Evolutionary conservation across 352 stramenopile species (phyloP).

Genomic region (Nothophytophthora sp.): DNA sequence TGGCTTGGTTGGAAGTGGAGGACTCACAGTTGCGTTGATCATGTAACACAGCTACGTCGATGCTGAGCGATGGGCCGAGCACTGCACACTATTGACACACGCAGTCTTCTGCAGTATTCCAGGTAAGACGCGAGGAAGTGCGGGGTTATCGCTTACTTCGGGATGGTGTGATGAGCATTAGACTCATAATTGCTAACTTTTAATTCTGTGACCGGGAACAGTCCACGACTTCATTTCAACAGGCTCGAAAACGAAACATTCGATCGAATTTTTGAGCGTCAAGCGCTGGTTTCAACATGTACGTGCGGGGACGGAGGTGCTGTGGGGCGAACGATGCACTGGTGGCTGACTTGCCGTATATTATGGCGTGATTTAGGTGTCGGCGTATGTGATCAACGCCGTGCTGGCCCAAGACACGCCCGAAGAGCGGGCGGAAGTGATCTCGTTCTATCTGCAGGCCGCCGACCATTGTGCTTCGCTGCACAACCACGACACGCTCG

Average conservation of each 20-base stretch:
- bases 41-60: slow-evolving; percentile 43
- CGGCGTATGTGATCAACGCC: slow-evolving; percentile 82
- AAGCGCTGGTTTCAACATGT: slow-evolving; percentile 89
- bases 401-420: slow-evolving; percentile 70
- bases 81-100: slow-evolving; percentile 83
- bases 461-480: slow-evolving; percentile 71
- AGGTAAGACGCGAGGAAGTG: slow-evolving; percentile 31
- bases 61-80: slow-evolving; percentile 61
- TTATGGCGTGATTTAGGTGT: slow-evolving; percentile 41
- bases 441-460: slow-evolving; percentile 82
- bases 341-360: background rate
- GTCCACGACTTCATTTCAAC: slow-evolving; percentile 73
- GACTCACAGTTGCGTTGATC: too few relatives aligned
- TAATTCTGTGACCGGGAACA: slow-evolving; percentile 18
- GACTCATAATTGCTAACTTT: background rate
- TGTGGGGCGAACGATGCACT: background rate
- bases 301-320: slow-evolving; percentile 6
- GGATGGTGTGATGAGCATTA: background rate
- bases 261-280: slow-evolving; percentile 54
- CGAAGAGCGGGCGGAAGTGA: slow-evolving; percentile 67
- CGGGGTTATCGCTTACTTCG: background rate
- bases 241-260: slow-evolving; percentile 55
- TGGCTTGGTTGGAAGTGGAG: too few relatives aligned
- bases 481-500: slow-evolving; percentile 84
- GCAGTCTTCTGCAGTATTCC: slow-evolving; percentile 81